phyloP scores from a whole-genome alignment of 805 yeast species.

The Wickerhamomyces bovis region DNA sequence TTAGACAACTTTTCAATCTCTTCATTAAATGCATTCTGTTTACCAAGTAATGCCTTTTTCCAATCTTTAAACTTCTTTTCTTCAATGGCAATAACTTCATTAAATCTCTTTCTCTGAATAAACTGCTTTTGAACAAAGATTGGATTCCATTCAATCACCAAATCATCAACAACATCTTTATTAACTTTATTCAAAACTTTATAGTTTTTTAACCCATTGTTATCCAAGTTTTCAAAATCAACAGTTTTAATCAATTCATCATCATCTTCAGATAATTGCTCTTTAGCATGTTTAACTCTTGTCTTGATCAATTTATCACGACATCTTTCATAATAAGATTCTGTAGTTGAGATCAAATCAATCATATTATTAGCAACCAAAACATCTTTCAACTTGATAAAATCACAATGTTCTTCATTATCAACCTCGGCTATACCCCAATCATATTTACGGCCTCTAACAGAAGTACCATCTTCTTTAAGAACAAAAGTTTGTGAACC shows the following conservation, averaged over 20 bases:
- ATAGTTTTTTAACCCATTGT: conserved; percentile 32
- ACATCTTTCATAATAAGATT: conserved; percentile 65
- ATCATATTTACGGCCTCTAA: conserved; percentile 69
- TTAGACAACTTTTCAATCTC: conserved; percentile 37
- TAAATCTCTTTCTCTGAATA: conserved; percentile 36
- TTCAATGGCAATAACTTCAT: conserved; percentile 39
- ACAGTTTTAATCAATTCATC: conserved; percentile 8
- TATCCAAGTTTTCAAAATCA: conserved; percentile 24
- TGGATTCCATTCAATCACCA: conserved; percentile 39
- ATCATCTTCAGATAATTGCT: conserved; percentile 5
- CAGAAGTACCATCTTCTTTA: conserved; percentile 39
- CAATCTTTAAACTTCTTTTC: conserved; percentile 56
- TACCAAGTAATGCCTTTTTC: conserved; percentile 48
- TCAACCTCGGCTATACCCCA: conserved; percentile 91
- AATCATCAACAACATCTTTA: conserved; percentile 32
- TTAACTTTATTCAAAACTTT: conserved; percentile 32
- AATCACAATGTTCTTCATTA: conserved; percentile 73
- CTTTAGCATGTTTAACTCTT: conserved; percentile 30
- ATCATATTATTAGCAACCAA: conserved; percentile 67
- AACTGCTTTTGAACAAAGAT: conserved; percentile 39
- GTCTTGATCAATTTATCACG: conserved; percentile 51
- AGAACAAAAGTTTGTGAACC: conserved; percentile 51
- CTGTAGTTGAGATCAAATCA: conserved; percentile 73
- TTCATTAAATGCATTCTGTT: conserved; percentile 49
- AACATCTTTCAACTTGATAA: conserved; percentile 53